These are phyloP conservation scores for Canavalia gladiata DNA, from an alignment of 306 rosid species.

Conservation along the genomic window DNA sequence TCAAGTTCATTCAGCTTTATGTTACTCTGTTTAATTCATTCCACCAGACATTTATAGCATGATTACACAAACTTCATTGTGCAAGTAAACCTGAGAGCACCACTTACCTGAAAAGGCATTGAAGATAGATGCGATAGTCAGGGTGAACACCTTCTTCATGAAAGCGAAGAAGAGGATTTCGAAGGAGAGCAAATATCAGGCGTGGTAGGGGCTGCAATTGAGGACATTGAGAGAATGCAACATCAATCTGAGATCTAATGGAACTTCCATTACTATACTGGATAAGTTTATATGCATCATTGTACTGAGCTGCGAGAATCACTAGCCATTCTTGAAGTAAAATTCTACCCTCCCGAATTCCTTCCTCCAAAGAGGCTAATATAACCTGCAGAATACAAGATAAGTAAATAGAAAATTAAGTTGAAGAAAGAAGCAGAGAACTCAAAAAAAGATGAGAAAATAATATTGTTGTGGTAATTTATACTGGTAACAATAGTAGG, in stretches of 20 bases:
- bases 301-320: conserved; percentile 92
- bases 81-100: conserved; percentile 38
- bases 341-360: conserved; percentile 95
- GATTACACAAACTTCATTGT: conserved; percentile 29
- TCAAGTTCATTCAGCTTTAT: conserved; percentile 40
- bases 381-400: conserved; percentile 70
- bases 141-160: conserved; percentile 99
- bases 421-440: conserved; percentile 41
- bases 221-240: conserved; percentile 91
- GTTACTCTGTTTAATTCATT: conserved; percentile 13
- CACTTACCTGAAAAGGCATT: conserved; percentile 92
- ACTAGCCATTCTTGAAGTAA: conserved; percentile 99
- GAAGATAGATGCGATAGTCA: conserved; percentile 89
- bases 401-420: conserved; percentile 9
- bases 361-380: conserved; percentile 92
- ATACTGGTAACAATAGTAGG: conserved; percentile 18
- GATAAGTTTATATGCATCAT: conserved; percentile 77
- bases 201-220: conserved; percentile 89
- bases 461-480: conserved; percentile 26
- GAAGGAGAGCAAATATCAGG: conserved; percentile 88
- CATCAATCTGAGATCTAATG: conserved; percentile 77
- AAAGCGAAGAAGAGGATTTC: conserved; percentile 90
- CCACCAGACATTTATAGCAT: conserved; percentile 4
- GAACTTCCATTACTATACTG: conserved; percentile 77
- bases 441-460: conserved; percentile 5